Evolutionary conservation across 139 green algal species (phyloP), one percentile per base, ranked within the genome.

Genomic region (Pseudopediastrum boryanum): DNA sequence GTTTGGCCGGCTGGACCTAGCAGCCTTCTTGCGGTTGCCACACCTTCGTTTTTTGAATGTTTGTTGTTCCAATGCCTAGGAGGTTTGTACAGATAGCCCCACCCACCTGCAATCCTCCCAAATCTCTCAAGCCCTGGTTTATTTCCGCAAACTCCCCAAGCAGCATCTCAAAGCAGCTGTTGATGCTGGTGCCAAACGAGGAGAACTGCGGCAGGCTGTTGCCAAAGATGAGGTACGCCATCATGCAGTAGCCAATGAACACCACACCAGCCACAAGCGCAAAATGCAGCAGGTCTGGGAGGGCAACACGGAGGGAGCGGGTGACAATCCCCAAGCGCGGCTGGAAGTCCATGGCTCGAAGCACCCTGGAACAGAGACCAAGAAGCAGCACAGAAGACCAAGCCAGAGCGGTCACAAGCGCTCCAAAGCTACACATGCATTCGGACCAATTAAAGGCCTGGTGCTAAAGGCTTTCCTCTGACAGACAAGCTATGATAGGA

Each of bases 321-420:
- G 92, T 97, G 33, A 97, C 89, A 13, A 96, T 89, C 16, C 90
- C 92, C 50, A 95, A 83, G 6, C 93, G 86, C 2, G 92, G 92
- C 90, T 97, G 93, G 89, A 97, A 97, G 87, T 97, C 87, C 93
- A 97, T 96, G 46, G 89, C 88, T 83, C 93, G 93, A 59, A 97
- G 81, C 70, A 96, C 51, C 23, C 74, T 81, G 73, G 23, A 21
- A 19, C 19, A 19, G 7, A 25, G 43, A 8, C 29, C 61, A 46
- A 2, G n/a, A n/a, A 98, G 97, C 19, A 93, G 94, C 35, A 98
- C 58, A 68, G 97, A 92, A 42, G 78, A 79, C 23, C 44, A n/a
- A n/a, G 35, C 84, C 88, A 89, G 31, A 87, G 46, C 16, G 16
- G 50, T 19, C 19, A 59, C 19, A 59, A 21, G 50, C 50, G 50